Base-by-base conservation (phyloP, 2,329 filamentous ascomycete genomes). In the Colletotrichum siamense region DNA sequence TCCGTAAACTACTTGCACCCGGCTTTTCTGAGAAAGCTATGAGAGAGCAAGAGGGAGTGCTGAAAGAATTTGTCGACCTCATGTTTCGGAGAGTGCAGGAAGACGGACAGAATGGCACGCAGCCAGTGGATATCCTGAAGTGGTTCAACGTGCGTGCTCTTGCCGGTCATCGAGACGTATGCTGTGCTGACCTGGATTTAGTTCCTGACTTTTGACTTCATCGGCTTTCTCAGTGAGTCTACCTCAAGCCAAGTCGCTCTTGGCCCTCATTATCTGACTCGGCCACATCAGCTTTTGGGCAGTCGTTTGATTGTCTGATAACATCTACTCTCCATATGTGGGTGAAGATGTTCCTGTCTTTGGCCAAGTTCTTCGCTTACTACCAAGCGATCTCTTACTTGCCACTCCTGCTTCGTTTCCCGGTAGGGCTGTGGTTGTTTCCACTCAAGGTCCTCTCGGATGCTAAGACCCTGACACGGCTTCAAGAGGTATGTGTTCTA, bases 11-110 rank as follows among this genome's bases (percentile, higher is more conserved):
- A 4, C 55, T 82, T 2, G 68, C 78, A 2, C 78, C 78, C 16
- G 80, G 77, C 1, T 82, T 82, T 61, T 78, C 77, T 1, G 80
- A 79, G 18, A 77, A 77, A 57, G 66, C 77, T 0, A 69, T 82
- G 75, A 34, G 76, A 13, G 77, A 77, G 2, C 81, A 82, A 65
- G 78, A 82, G 55, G 61, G 67, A 0, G 36, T 80, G 3, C 73
- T 89, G 68, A 80, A 82, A 71, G 77, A 77, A 0, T 87, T 88
- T 75, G 83, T 86, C 22, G 80, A 85, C 55, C 73, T 86, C 16
- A 82, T 88, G 61, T 82, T 88, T 32, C 65, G 79, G 15, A 83
- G 81, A 49, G 76, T 89, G 57, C 79, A 79, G 18, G 83, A 86
- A n/a, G 79, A 83, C 6, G 30, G 69, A 15, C 28, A 30, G 9